phyloP scores from a whole-genome alignment of 2,329 filamentous ascomycete genomes.

The Neopestalotiopsis sp. region DNA sequence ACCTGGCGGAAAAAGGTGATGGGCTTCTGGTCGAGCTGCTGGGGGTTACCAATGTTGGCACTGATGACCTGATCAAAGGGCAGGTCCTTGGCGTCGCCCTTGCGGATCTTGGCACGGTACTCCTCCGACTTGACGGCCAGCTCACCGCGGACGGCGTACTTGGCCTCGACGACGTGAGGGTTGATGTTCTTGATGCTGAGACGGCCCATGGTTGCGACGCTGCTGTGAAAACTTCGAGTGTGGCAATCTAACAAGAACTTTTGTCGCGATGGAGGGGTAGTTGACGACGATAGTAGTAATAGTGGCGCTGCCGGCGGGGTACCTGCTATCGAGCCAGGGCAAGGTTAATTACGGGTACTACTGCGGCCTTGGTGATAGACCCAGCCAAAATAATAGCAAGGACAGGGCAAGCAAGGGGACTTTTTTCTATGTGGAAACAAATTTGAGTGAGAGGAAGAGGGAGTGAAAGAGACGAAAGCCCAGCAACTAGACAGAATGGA shows the following conservation, averaged over 20 bases:
- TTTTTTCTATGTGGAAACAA: background rate
- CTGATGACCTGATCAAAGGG: constrained; percentile 93
- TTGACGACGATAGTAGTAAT: background rate
- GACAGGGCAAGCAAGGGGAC: background rate
- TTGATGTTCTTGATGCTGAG: constrained; percentile 91
- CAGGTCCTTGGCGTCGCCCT: constrained; percentile 61
- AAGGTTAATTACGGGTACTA: constrained; percentile 4
- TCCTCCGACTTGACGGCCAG: constrained; percentile 92
- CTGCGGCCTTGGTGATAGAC: background rate
- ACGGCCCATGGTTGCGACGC: constrained; percentile 38
- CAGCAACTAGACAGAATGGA: background rate
- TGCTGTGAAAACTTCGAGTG: constrained; percentile 14
- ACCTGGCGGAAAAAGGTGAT: constrained; percentile 99
- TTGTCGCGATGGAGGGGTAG: constrained; percentile 16
- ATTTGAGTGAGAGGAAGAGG: background rate
- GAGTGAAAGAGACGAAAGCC: background rate
- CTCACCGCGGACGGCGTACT: constrained; percentile 97
- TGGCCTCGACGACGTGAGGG: constrained; percentile 81
- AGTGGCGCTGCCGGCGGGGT: constrained; percentile 14
- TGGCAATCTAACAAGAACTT: background rate
- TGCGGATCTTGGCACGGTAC: constrained; percentile 77
- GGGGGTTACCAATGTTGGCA: constrained; percentile 98
- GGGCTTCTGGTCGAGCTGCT: constrained; percentile 98
- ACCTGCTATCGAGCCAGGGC: background rate
- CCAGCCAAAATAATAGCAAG: background rate